Conservation (phyloP, 2,329 filamentous ascomycete genomes). For the Daldinia sp. region DNA sequence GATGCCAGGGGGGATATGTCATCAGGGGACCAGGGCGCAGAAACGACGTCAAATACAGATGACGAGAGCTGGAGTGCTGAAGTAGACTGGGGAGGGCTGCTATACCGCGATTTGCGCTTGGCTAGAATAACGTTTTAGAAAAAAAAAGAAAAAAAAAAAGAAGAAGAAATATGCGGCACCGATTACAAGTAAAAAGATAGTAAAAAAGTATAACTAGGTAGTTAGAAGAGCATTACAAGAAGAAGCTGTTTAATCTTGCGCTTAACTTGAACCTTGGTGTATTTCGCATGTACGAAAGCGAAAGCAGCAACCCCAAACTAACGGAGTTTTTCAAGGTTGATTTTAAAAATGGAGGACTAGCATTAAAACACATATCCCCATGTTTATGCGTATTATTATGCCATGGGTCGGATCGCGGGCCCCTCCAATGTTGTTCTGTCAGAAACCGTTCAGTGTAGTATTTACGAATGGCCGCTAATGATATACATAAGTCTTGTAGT, state of each 20-base stretch:
- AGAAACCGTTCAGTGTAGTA: neutral
- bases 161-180: neutral
- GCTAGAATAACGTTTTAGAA: slow-evolving; percentile 10
- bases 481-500: neutral
- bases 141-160: too few species aligned
- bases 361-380: slow-evolving; percentile 17
- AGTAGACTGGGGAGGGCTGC: neutral
- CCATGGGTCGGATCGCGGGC: slow-evolving; percentile 22
- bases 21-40: slow-evolving; percentile 7
- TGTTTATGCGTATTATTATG: slow-evolving; percentile 26
- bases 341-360: slow-evolving; percentile 8
- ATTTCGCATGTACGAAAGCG: slow-evolving; percentile 12
- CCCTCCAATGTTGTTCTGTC: slow-evolving; percentile 22
- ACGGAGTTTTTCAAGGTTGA: neutral
- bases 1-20: slow-evolving; percentile 19
- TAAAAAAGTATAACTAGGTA: slow-evolving; percentile 13
- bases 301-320: slow-evolving; percentile 2
- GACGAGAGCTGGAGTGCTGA: neutral
- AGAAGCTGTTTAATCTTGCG: slow-evolving; percentile 19
- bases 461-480: neutral
- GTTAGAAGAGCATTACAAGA: too few species aligned
- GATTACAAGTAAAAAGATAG: neutral
- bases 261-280: slow-evolving; percentile 1
- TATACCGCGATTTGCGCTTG: slow-evolving; percentile 17
- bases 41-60: slow-evolving; percentile 16